Evolutionary conservation across 1,284 basidiomycete genomes (phyloP), one percentile per base, ranked within the genome.

Genomic region (Ceratorhiza oryzae-sativae): DNA sequence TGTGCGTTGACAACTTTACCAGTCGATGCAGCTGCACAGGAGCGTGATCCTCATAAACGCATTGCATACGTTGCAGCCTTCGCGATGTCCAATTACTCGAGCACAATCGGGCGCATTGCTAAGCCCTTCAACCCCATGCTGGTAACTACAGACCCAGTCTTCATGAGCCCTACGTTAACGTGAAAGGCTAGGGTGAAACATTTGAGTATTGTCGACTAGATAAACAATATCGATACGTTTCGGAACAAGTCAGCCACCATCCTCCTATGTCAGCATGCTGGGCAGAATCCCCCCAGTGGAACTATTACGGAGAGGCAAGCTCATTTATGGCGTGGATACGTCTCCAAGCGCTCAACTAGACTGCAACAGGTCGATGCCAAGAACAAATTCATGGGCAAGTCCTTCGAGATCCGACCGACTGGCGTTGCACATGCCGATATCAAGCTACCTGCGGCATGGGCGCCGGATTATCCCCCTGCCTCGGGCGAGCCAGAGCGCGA

Each of bases 211-310:
- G 93, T 49, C 84, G 91, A 56, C 81, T 93, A 25, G 94, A 97
- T 77, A 93, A 91, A 79, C 86, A 93, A 77, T 99, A 96, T 80
- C 87, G 95, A 46, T 99, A 98, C 80, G 81, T 97, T 53, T 95
- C 92, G 0, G 96, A 97, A 80, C 95, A 98, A 85, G 95, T 98
- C 72, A 94, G 91, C 79, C 96, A 98, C 80, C 96, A 98, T 80
- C 95, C 95, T 3, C 97, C 97, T 0, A 95, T 98, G 72, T 96
- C 94, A n/a, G 96, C 97, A 8, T 98, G 96, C 80, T 96, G 93
- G 87, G 92, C 92, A 1, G 94, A 98, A 80, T 90, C 92, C 0
- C 93, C 94, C 0, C 82, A 83, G 45, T 98, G 95, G 95, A 87
- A 90, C 74, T 98, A 98, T 81, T 97, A 88, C 77, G 96, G 96